Conservation (phyloP, 1,284 basidiomycete species). For the Cutaneotrichosporon spelunceum region DNA sequence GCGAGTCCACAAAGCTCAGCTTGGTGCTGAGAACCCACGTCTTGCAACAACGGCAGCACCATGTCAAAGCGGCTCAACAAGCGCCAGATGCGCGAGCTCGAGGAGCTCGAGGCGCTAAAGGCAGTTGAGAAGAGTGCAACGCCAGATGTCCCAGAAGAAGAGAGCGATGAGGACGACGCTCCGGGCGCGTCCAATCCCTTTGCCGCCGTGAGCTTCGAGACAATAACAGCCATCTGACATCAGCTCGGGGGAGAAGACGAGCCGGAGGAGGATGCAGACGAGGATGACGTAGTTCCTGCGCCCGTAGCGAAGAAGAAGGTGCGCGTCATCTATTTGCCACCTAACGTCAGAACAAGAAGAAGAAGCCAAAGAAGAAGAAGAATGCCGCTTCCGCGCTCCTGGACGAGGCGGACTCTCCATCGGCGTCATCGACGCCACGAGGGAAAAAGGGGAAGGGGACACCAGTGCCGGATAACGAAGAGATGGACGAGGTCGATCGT, state of each 20-base stretch:
- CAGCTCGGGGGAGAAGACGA: slow-evolving; percentile 26
- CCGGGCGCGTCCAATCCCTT: slow-evolving; percentile 53
- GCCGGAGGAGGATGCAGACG: slow-evolving; percentile 28
- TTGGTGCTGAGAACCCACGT: not conserved
- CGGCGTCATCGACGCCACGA: slow-evolving; percentile 41
- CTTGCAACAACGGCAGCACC: slow-evolving; percentile 1
- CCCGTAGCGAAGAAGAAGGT: slow-evolving; percentile 38
- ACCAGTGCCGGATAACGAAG: slow-evolving; percentile 47
- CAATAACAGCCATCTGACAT: not conserved
- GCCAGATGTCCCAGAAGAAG: slow-evolving; percentile 17
- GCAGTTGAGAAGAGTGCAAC: slow-evolving; percentile 37
- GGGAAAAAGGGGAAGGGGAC: slow-evolving; percentile 55
- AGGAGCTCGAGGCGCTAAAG: slow-evolving; percentile 58
- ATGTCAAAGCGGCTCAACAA: slow-evolving; percentile 62
- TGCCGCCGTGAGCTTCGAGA: slow-evolving; percentile 55
- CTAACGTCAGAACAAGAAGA: slow-evolving; percentile 50
- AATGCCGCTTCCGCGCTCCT: slow-evolving; percentile 12
- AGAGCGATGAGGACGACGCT: slow-evolving; percentile 25
- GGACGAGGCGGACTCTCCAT: slow-evolving; percentile 18
- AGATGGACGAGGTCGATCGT: slow-evolving; percentile 74
- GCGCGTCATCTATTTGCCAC: not conserved
- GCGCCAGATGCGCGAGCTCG: slow-evolving; percentile 75
- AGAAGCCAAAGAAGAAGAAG: slow-evolving; percentile 47
- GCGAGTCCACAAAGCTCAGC: not conserved
- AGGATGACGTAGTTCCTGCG: slow-evolving; percentile 33